Percentiles rank a stretch among this genome's conserved stretches.
Evolutionary conservation across 345 rosid species (phyloP).

Genomic region (Erodium maritimum): DNA sequence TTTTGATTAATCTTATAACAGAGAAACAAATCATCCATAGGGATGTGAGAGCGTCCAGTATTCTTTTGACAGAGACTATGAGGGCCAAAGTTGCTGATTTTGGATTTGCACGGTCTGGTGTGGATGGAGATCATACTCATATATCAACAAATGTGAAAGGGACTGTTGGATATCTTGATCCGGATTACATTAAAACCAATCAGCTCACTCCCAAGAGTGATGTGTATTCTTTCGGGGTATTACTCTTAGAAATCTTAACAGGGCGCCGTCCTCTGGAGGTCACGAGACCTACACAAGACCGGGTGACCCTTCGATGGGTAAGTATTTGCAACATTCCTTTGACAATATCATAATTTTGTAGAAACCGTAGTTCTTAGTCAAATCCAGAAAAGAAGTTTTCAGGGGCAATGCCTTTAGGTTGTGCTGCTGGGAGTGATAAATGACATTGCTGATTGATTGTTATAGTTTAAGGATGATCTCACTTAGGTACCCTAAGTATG

Average conservation of each 20-base stretch:
- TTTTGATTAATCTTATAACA: constrained; percentile 14
- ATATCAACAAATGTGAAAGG: constrained; percentile 88
- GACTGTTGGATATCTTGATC: constrained; percentile 92
- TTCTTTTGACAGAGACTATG: constrained; percentile 82
- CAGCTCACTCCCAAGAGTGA: constrained; percentile 93
- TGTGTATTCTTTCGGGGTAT: constrained; percentile 80
- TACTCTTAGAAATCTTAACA: constrained; percentile 74
- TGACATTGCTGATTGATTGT: too few species aligned
- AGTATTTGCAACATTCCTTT: too few species aligned
- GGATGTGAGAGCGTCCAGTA: constrained; percentile 87
- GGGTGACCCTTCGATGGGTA: constrained; percentile 87
- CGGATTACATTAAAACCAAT: constrained; percentile 87
- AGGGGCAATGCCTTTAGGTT: too few species aligned
- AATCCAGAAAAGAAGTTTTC: too few species aligned
- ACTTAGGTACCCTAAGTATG: too few species aligned
- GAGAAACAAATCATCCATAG: constrained; percentile 91
- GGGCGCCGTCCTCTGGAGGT: constrained; percentile 92
- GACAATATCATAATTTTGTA: constrained; percentile 1
- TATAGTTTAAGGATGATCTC: too few species aligned
- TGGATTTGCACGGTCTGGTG: constrained; percentile 82
- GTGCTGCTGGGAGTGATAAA: too few species aligned
- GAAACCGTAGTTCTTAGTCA: not conserved
- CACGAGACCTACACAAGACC: constrained; percentile 46
- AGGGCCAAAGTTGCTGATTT: constrained; percentile 96
- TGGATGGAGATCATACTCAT: constrained; percentile 54